Percentiles rank a stretch among this genome's conserved stretches.
Evolutionary conservation across 129 eudicot genomes (phyloP).

Genomic region (Arctium minus): DNA sequence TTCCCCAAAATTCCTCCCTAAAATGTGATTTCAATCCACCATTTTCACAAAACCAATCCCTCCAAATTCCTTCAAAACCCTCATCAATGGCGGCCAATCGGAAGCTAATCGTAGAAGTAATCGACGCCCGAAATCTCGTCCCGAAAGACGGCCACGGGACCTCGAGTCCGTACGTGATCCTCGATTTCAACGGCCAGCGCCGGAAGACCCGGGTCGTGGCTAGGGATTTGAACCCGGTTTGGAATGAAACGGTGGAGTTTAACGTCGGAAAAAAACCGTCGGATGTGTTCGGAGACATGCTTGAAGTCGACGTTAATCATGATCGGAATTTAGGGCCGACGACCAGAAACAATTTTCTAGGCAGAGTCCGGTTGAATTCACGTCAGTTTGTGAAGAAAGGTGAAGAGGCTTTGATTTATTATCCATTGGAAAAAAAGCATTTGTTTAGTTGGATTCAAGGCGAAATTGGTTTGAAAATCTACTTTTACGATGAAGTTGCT

Average conservation of each 20-base stretch:
- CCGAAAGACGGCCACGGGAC: conserved; percentile 89
- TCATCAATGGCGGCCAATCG: conserved; percentile 46
- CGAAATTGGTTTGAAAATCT: conserved; percentile 78
- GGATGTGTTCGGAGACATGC: conserved; percentile 75
- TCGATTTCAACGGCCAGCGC: conserved; percentile 78
- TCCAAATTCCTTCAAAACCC: neutral
- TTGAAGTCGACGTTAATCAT: conserved; percentile 76
- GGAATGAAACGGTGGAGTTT: conserved; percentile 80
- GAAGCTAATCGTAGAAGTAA: conserved; percentile 67
- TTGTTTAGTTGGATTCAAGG: conserved; percentile 77
- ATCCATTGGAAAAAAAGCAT: conserved; percentile 69
- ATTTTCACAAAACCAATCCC: neutral
- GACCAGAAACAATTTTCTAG: conserved; percentile 70
- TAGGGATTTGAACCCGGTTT: conserved; percentile 70
- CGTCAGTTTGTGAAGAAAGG: conserved; percentile 85
- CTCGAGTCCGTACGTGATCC: conserved; percentile 72
- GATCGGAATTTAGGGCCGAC: conserved; percentile 72
- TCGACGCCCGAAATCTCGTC: conserved; percentile 57
- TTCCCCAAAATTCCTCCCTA: neutral
- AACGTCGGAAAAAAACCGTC: conserved; percentile 71
- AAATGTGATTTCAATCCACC: conserved; percentile 7
- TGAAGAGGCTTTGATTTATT: conserved; percentile 86
- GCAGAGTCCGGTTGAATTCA: conserved; percentile 67
- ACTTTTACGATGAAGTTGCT: conserved; percentile 48
- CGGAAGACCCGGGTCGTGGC: conserved; percentile 59